Evolutionary conservation across 2,329 filamentous ascomycete genomes (phyloP).

Genomic region (Pezicula radicicola): DNA sequence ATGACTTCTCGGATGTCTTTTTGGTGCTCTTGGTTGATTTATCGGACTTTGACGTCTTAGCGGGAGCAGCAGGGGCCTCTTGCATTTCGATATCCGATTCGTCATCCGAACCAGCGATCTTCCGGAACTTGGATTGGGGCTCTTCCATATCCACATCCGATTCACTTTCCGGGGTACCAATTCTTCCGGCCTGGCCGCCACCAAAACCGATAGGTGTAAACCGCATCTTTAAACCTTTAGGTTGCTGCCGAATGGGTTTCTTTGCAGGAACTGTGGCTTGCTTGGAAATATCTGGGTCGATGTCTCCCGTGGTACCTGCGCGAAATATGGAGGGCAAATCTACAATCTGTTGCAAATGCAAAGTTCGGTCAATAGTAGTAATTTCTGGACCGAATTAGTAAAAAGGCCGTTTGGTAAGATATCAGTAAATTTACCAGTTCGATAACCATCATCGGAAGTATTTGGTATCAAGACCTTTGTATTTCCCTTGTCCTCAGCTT

Average conservation of each 20-base stretch:
- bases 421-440: conserved; percentile 41
- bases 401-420: neutral
- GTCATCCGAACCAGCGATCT: neutral
- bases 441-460: conserved; percentile 50
- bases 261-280: conserved; percentile 43
- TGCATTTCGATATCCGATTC: conserved; percentile 17
- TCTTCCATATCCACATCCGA: conserved; percentile 17
- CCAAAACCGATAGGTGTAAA: conserved; percentile 64
- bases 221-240: conserved; percentile 63
- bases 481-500: conserved; percentile 44
- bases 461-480: conserved; percentile 61
- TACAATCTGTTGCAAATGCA: conserved; percentile 64
- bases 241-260: conserved; percentile 59
- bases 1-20: neutral
- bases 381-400: conserved; percentile 28
- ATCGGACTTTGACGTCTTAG: neutral
- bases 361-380: conserved; percentile 51
- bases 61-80: conserved; percentile 7
- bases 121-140: conserved; percentile 1
- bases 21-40: neutral
- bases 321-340: conserved; percentile 43
- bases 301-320: conserved; percentile 20
- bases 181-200: conserved; percentile 35
- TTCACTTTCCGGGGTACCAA: conserved; percentile 26
- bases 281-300: conserved; percentile 16